phyloP scores from a whole-genome alignment of 768 basidiomycete genomes.

The Roridomyces roridus region DNA sequence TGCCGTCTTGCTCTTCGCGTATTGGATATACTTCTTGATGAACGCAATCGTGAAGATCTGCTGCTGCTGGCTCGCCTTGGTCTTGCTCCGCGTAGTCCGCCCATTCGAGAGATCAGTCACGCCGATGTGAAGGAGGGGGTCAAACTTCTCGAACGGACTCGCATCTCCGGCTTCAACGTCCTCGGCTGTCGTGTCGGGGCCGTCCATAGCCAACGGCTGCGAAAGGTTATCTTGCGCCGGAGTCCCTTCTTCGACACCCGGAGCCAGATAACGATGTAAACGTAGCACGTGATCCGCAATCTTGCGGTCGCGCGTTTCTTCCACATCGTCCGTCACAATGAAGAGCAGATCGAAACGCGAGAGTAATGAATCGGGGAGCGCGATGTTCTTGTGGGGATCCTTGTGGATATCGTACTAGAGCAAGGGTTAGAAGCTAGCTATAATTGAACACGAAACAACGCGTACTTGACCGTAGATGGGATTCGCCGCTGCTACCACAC shows the following conservation, averaged over 20 bases:
- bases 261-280: conserved; percentile 95
- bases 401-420: conserved; percentile 95
- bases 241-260: conserved; percentile 95
- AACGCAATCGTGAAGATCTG: conserved; percentile 94
- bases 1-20: conserved; percentile 87
- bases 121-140: conserved; percentile 92
- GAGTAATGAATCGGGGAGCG: conserved; percentile 94
- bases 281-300: conserved; percentile 98
- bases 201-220: conserved; percentile 89
- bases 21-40: conserved; percentile 98
- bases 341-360: conserved; percentile 99
- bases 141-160: conserved; percentile 94
- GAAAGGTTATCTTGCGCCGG: conserved; percentile 87
- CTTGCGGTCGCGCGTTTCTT: conserved; percentile 89
- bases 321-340: conserved; percentile 97
- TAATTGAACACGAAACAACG: conserved; percentile 6
- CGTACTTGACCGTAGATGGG: conserved; percentile 96
- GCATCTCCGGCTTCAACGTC: conserved; percentile 69
- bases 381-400: conserved; percentile 98
- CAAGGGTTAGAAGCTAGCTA: conserved; percentile 7
- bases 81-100: conserved; percentile 56
- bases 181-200: conserved; percentile 57
- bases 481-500: conserved; percentile 97
- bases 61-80: conserved; percentile 47
- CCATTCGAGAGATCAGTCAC: conserved; percentile 57